Evolutionary conservation across 2,329 filamentous ascomycete genomes (phyloP).

Genomic region (Claviceps sorghi): DNA sequence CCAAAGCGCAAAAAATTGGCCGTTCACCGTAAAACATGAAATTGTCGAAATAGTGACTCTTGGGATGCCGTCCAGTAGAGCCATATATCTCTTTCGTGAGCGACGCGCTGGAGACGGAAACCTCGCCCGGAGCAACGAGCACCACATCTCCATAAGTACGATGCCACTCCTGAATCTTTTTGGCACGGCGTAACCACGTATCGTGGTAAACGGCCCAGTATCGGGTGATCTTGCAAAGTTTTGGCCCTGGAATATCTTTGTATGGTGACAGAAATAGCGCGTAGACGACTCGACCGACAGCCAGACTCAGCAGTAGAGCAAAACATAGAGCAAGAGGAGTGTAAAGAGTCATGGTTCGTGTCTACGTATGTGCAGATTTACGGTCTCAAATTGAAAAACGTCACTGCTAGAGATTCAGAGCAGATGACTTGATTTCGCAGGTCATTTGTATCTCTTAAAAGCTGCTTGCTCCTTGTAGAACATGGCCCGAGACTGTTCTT

Average conservation of each 20-base stretch:
- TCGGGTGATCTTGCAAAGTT: slow-evolving; percentile 3
- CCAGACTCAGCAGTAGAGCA: background rate
- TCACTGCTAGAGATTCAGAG: no score
- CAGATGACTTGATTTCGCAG: background rate
- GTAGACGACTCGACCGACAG: background rate
- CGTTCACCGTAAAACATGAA: slow-evolving; percentile 3
- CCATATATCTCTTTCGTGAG: slow-evolving; percentile 4
- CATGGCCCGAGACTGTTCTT: no score
- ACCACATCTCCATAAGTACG: slow-evolving; percentile 3
- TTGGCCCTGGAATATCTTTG: slow-evolving; percentile 1
- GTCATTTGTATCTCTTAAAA: background rate
- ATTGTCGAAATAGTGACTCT: slow-evolving; percentile 4
- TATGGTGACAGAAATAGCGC: slow-evolving; percentile 2
- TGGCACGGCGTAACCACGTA: background rate
- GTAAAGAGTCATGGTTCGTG: background rate
- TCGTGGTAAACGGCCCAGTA: slow-evolving; percentile 3
- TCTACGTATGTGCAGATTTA: background rate
- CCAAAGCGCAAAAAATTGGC: slow-evolving; percentile 2
- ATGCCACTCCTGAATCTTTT: slow-evolving; percentile 4
- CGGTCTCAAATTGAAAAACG: no score
- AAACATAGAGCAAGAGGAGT: background rate
- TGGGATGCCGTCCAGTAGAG: slow-evolving; percentile 4
- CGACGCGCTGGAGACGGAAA: slow-evolving; percentile 2
- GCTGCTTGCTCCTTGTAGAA: background rate
- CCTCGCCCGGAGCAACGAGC: slow-evolving; percentile 3